phyloP scores from a whole-genome alignment of 83 land plant genomes.

The Larix sibirica region DNA sequence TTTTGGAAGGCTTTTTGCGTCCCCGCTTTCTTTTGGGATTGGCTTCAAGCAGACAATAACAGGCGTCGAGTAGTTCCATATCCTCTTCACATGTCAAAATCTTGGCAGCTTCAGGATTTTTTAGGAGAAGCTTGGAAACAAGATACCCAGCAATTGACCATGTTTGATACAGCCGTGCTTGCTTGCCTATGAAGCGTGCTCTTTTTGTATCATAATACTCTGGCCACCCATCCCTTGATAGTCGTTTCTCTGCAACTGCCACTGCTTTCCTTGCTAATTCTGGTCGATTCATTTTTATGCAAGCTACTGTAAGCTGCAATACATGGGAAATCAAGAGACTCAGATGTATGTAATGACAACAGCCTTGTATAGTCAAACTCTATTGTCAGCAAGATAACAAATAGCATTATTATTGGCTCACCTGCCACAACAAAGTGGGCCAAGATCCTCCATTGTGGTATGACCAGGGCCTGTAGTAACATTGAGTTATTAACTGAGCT shows the following conservation, averaged over 20 bases:
- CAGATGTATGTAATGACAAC: neutral
- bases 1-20: conserved; percentile 22
- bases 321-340: neutral
- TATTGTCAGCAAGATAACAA: neutral
- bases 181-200: conserved; percentile 82
- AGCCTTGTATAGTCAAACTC: too few species aligned
- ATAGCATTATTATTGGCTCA: conserved; percentile 13
- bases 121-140: conserved; percentile 67
- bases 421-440: conserved; percentile 96
- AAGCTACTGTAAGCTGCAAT: conserved; percentile 77
- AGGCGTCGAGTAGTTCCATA: conserved; percentile 58
- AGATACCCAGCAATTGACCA: conserved; percentile 88
- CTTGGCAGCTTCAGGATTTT: conserved; percentile 65
- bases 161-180: conserved; percentile 73
- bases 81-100: conserved; percentile 72
- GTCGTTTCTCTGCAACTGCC: conserved; percentile 66
- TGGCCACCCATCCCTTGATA: conserved; percentile 70
- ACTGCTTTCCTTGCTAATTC: conserved; percentile 71
- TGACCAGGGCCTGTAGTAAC: conserved; percentile 78
- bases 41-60: conserved; percentile 46
- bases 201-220: conserved; percentile 81
- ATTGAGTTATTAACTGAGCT: neutral
- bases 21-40: conserved; percentile 62
- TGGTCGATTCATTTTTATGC: conserved; percentile 77
- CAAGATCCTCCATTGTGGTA: conserved; percentile 92